A percentile compares a stretch with the other conserved stretches of the same genome.
Evolutionary conservation across 179 eudicot genomes (phyloP).

Genomic region (Pouteria campechiana): DNA sequence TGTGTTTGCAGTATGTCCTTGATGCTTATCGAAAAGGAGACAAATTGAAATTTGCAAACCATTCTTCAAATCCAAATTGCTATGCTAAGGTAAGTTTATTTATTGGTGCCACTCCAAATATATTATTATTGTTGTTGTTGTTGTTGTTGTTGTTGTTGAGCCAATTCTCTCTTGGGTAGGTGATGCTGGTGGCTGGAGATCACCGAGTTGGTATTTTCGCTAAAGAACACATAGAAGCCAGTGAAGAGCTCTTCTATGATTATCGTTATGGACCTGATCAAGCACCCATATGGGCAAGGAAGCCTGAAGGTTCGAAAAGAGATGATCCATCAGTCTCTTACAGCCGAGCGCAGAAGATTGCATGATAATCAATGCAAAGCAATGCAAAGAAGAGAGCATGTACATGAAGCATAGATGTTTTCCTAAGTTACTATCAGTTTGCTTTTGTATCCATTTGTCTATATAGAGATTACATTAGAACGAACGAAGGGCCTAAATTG

Average conservation of each 20-base stretch:
- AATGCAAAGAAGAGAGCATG: too few relatives aligned
- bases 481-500: too few relatives aligned
- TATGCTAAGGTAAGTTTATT: conserved; percentile 59
- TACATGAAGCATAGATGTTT: too few relatives aligned
- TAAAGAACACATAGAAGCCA: conserved; percentile 67
- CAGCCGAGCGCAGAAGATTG: conserved; percentile 75
- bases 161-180: conserved; percentile 20
- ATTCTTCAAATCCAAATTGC: conserved; percentile 86
- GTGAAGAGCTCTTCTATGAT: conserved; percentile 82
- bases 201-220: conserved; percentile 96
- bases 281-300: conserved; percentile 87
- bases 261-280: conserved; percentile 72
- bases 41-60: conserved; percentile 93
- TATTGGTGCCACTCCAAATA: neutral
- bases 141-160: neutral
- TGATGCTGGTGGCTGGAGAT: conserved; percentile 88
- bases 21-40: conserved; percentile 96
- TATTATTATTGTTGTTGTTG: neutral
- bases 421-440: too few relatives aligned
- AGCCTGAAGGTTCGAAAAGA: conserved; percentile 53
- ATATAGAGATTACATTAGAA: too few relatives aligned
- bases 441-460: too few relatives aligned
- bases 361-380: too few relatives aligned
- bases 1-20: conserved; percentile 62
- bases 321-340: conserved; percentile 41